Base-by-base conservation (phyloP, 2,329 filamentous ascomycete species). In the Exophiala bonariae region DNA sequence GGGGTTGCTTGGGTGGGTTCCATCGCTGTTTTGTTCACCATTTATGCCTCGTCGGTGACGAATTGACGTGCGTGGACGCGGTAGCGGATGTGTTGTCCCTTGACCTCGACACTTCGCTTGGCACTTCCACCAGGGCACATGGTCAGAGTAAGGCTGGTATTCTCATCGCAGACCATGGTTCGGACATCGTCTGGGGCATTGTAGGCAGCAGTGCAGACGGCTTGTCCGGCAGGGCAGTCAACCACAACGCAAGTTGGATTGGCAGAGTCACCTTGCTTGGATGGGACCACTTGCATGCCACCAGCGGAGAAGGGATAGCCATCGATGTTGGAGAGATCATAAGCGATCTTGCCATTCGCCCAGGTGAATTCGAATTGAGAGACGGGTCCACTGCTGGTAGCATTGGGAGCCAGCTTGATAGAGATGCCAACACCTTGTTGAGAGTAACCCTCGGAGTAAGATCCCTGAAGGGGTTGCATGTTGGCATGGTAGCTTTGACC, bases 271-370 rank as follows among this genome's bases (percentile, higher is more conserved):
- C 49, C 49, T 28, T 49, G 37, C 47, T 47, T 54, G 14, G 57
- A 59, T 10, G 57, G 57, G 8, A 54, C 49, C 14, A 59, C 32
- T 22, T 44, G 31, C 53, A 59, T 57, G 31, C 57, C 57, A 28
- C 51, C 47, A 34, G 40, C 63, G 1, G 58, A 58, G 56, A 73
- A 73, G 8, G 70, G 61, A 46, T 70, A 65, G 3, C 70, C 70
- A 39, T 68, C 68, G 44, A 73, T 69, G 58, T 69, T 65, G 4
- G 64, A 68, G 46, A 74, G 56, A 42, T 72, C 70, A 45, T 73
- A 74, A 56, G 65, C 70, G 47, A 70, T 57, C 33, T 61, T 57
- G 37, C 55, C 59, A 32, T 62, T 60, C 42, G 66, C 62, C 41
- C 72, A 59, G 23, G 64, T 67, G 56, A 73, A 73, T 31, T 70